These are phyloP conservation scores for Fusarium pseudoanthophilum DNA, from an alignment of 2,329 filamentous ascomycete genomes.

Conservation along the genomic window DNA sequence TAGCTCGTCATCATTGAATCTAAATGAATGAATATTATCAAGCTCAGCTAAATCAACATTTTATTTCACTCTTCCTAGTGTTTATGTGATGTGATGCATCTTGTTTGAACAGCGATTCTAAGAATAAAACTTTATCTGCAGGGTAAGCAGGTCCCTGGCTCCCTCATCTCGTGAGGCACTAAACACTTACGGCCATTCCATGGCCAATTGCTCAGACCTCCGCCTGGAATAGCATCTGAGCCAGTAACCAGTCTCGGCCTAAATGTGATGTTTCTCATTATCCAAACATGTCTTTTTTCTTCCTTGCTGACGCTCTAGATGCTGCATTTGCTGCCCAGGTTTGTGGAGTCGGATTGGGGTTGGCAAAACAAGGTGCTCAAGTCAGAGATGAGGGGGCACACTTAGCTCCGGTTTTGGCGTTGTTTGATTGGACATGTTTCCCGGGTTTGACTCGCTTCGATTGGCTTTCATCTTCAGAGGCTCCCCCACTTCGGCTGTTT, in stretches of 20 bases:
- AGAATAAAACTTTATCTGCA: fast-evolving
- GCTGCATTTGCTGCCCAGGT: not conserved
- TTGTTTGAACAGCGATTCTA: fast-evolving
- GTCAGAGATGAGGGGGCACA: too few relatives aligned
- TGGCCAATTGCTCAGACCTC: not conserved
- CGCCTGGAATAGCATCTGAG: too few relatives aligned
- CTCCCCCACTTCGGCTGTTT: not conserved
- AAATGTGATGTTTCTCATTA: not conserved
- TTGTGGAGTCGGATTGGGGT: not conserved
- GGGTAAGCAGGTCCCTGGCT: not conserved
- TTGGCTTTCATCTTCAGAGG: not conserved
- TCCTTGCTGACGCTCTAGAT: not conserved
- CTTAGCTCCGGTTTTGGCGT: constrained; percentile 24
- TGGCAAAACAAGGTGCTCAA: not conserved
- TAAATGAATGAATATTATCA: too few relatives aligned
- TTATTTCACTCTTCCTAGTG: not conserved
- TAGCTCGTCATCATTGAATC: fast-evolving
- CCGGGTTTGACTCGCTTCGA: not conserved
- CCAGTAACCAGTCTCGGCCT: too few relatives aligned
- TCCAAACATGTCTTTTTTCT: not conserved
- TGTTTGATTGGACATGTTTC: not conserved
- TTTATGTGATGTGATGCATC: fast-evolving
- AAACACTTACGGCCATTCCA: fast-evolving
- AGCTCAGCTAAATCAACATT: too few relatives aligned
- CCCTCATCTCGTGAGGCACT: too few relatives aligned